Evolutionary conservation across 331 rosid species (phyloP).

Genomic region (Quercus phellos): DNA sequence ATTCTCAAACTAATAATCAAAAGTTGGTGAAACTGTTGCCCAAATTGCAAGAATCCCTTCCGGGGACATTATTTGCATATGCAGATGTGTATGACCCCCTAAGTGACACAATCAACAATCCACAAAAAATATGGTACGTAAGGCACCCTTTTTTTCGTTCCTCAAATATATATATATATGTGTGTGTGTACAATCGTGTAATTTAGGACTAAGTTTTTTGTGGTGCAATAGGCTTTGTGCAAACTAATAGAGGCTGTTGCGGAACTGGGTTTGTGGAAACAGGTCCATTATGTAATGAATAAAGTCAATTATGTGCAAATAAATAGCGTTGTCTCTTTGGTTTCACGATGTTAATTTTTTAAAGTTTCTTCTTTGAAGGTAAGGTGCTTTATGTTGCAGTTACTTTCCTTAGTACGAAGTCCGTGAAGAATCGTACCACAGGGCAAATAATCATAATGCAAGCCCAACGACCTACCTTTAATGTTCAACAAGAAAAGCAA

Average conservation of each 20-base stretch:
- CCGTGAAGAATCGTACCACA: too few species aligned
- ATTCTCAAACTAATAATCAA: constrained; percentile 39
- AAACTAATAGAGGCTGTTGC: constrained; percentile 51
- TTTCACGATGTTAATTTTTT: too few species aligned
- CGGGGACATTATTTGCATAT: constrained; percentile 41
- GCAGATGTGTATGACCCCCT: constrained; percentile 32
- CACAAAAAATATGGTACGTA: constrained; percentile 46
- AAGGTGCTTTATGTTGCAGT: too few species aligned
- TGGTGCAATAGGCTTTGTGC: constrained; percentile 38
- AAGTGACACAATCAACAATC: constrained; percentile 39
- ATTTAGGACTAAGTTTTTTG: not conserved
- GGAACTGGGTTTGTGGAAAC: constrained; percentile 51
- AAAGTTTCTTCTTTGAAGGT: too few species aligned
- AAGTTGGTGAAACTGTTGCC: constrained; percentile 34
- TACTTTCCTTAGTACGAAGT: too few species aligned
- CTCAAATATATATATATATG: not conserved
- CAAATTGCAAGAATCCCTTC: constrained; percentile 29
- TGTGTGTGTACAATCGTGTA: fast-evolving
- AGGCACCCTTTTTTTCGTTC: too few species aligned
- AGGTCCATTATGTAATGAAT: constrained; percentile 37
- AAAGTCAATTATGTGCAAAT: constrained; percentile 34
- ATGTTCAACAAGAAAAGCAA: too few species aligned
- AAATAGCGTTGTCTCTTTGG: too few species aligned
- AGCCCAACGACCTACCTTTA: too few species aligned
- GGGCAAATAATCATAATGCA: too few species aligned